These are phyloP conservation scores for Corymbia calophylla DNA, from an alignment of 441 rosid species.

Conservation along the genomic window DNA sequence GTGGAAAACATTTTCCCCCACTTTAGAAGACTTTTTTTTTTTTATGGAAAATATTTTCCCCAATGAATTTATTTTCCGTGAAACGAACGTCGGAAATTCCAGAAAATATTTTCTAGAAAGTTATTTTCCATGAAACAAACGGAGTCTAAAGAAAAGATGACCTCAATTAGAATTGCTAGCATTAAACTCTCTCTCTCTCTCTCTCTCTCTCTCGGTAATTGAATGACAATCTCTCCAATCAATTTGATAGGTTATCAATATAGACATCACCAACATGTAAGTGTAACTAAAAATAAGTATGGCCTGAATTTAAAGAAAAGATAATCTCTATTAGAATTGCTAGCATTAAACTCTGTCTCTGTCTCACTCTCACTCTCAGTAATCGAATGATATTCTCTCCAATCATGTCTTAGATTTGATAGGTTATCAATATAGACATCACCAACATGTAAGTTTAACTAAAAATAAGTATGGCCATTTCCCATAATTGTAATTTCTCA, in stretches of 20 bases:
- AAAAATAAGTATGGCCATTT: background rate
- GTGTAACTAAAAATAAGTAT: background rate
- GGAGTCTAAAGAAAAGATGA: background rate
- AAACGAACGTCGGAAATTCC: too few relatives aligned
- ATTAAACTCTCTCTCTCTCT: background rate
- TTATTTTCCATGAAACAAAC: too few relatives aligned
- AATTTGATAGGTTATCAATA: background rate
- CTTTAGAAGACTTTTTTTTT: too few relatives aligned
- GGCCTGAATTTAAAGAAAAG: background rate
- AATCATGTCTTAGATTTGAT: background rate
- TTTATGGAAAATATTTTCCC: too few relatives aligned
- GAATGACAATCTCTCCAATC: background rate
- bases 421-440: background rate
- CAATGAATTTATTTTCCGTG: too few relatives aligned
- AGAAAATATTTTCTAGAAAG: too few relatives aligned
- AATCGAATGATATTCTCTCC: background rate
- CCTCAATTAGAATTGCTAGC: background rate
- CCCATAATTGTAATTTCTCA: background rate
- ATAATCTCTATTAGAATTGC: background rate
- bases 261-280: background rate
- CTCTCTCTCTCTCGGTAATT: background rate
- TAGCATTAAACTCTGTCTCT: background rate
- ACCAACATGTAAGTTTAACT: background rate
- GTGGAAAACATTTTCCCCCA: too few relatives aligned
- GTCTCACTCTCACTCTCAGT: background rate